A percentile compares a stretch with the other conserved stretches of the same genome.
Evolutionary conservation across 2,329 filamentous ascomycete species (phyloP).

Genomic region (Ascosphaera apis): DNA sequence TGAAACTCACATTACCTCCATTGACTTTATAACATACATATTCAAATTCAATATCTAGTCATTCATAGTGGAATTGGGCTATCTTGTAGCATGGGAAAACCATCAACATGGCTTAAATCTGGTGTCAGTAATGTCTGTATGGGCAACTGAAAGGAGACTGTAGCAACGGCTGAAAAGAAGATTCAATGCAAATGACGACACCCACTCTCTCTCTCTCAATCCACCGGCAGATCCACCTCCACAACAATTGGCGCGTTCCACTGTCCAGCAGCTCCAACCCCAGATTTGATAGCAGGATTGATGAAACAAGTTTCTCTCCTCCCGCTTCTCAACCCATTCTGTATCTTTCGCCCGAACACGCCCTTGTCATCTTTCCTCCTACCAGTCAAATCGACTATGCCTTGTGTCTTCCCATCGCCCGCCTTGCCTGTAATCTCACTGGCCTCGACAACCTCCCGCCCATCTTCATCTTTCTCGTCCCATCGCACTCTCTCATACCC

Average conservation of each 20-base stretch:
- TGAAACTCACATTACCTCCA: too few species aligned
- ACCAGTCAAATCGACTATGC: constrained; percentile 28
- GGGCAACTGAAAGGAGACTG: too few species aligned
- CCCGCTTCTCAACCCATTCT: constrained; percentile 7
- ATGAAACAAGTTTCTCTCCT: constrained; percentile 52
- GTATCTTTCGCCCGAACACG: background rate
- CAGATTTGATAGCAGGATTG: constrained; percentile 55
- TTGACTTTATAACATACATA: too few species aligned
- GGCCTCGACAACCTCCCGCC: constrained; percentile 4
- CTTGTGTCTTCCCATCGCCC: constrained; percentile 28
- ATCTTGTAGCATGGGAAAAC: too few species aligned
- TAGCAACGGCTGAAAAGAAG: too few species aligned
- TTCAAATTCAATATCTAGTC: too few species aligned
- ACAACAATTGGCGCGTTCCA: constrained; percentile 68
- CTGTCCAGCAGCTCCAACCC: constrained; percentile 14
- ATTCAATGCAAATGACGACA: too few species aligned
- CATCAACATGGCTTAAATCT: too few species aligned
- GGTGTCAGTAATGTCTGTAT: too few species aligned
- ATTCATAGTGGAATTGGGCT: too few species aligned
- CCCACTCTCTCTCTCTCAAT: background rate
- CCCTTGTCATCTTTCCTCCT: constrained; percentile 13
- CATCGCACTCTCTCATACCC: constrained; percentile 30
- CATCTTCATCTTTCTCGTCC: constrained; percentile 9
- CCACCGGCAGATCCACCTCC: constrained; percentile 43
- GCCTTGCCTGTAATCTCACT: constrained; percentile 10